Evolutionary conservation across 2,329 filamentous ascomycete species (phyloP), one percentile per base, ranked within the genome.

Genomic region (Arthroderma sp.): DNA sequence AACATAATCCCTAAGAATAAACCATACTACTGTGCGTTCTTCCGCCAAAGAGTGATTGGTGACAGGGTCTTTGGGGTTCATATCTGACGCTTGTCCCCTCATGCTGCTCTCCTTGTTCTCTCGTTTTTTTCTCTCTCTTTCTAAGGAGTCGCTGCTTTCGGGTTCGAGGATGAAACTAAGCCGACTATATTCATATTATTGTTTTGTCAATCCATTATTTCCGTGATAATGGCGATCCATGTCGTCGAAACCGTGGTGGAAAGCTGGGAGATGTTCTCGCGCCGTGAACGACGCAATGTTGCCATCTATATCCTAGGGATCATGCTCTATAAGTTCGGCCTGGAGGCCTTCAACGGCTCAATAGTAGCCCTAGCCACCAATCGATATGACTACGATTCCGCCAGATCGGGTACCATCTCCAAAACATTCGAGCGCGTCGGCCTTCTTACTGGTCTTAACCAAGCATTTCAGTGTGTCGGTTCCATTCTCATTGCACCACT

Each of bases 321-420:
- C 46, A 72, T 72, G 67, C 56, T 70, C 37, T 73, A 72, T 59
- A 73, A 73, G 51, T 71, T 73, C 46, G 70, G 68, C 28, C 61
- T 72, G 8, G 69, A 72, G 52, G 68, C 67, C 6, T 73, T 72
- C 58, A 71, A 70, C 52, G 70, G 70, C 1, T 71, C 69, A 30
- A 63, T 73, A 49, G 64, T 68, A 33, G 67, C 68, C 7, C 59
- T 72, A 2, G 68, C 69, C 7, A 71, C 67, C 3, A 72, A 72
- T 50, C 61, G 69, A 42, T 73, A 72, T 55, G 69, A 71, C 54
- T 65, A 65, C 50, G 66, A 70, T 22, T 61, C 65, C 32, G 50
- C 52, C 27, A 48, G 53, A 10, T 57, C 51, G 4, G 55, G 57
- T 42, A 55, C 53, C 28, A 52, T 54, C 4, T 55, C 59, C n/a